phyloP scores from a whole-genome alignment of 1,284 basidiomycete genomes.

The Ceratobasidium theobromae region DNA sequence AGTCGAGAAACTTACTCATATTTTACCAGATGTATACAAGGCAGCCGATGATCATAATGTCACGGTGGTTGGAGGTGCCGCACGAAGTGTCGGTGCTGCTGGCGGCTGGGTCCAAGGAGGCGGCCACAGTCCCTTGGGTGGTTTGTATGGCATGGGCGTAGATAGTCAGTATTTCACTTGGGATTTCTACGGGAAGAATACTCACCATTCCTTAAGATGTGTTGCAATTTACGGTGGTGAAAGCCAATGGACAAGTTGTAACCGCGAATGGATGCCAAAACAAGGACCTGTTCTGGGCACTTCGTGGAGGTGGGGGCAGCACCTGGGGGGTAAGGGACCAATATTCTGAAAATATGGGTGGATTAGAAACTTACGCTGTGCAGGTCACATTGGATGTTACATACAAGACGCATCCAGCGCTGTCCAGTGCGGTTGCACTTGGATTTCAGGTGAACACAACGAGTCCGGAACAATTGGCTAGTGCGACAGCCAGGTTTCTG shows the following conservation, averaged over 20 bases:
- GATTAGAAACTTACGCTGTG: background rate
- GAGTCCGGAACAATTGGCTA: background rate
- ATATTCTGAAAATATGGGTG: background rate
- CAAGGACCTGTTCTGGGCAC: constrained; percentile 33
- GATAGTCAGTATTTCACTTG: constrained; percentile 26
- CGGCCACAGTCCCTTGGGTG: constrained; percentile 29
- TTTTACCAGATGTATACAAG: constrained; percentile 19
- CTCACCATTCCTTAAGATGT: constrained; percentile 7
- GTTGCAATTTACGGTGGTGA: constrained; percentile 27
- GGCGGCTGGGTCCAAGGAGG: constrained; percentile 34
- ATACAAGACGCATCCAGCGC: constrained; percentile 1
- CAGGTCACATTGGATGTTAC: background rate
- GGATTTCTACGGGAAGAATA: background rate
- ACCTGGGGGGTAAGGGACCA: constrained; percentile 13
- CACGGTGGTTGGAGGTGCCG: constrained; percentile 27
- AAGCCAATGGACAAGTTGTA: constrained; percentile 16
- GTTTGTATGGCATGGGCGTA: constrained; percentile 30
- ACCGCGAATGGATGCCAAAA: constrained; percentile 23
- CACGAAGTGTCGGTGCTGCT: constrained; percentile 27
- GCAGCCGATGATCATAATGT: constrained; percentile 29
- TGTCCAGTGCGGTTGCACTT: background rate
- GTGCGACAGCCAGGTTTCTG: background rate
- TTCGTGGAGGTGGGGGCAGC: constrained; percentile 31
- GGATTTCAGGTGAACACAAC: background rate
- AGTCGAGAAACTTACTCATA: background rate